Base-by-base conservation (phyloP, 2,329 filamentous ascomycete genomes). In the Penicillium brevicompactum region DNA sequence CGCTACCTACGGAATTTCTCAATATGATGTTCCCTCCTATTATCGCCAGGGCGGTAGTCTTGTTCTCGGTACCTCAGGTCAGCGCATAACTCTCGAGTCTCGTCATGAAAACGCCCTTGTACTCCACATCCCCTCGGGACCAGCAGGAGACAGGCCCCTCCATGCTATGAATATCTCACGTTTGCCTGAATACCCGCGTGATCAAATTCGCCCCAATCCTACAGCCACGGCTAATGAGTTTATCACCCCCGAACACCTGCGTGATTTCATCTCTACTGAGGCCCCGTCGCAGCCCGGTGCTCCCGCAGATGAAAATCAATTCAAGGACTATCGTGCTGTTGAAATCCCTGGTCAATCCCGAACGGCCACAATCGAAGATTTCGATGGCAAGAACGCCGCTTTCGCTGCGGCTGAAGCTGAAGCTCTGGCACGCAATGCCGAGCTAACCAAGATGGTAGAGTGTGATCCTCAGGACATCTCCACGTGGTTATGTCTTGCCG, bases 401-500 rank as follows among this genome's bases (percentile, higher is more conserved):
- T 70, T 70, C n/a, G 60, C 67, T 51, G 73, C 70, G 34, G 61
- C 70, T 8, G 75, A 80, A 47, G 76, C 80, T 30, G 77, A 81
- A 2, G 70, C 83, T 22, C 67, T 69, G 48, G 57, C 67, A 31
- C 69, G 61, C 18, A 73, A 77, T 56, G 67, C 87, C 0, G 78
- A 86, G 49, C 77, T 97, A 7, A 84, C 82, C 2, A 83, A 82
- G 11, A 80, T 72, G 30, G 85, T 91, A 32, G 86, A 88, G 52
- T 78, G 87, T 1, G 72, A 84, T 21, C 90, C 92, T 1, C 71
- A 80, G 5, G 84, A 95, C 65, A 78, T 90, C 18, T 77, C 86
- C 41, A 80, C 85, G 16, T 97, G 93, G 93, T 72, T 95, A 14
- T 80, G 84, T 37, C 79, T 97, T n/a, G 88, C 93, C 44, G 77